A percentile compares a stretch with the other conserved stretches of the same genome.
Evolutionary conservation across 1,284 basidiomycete genomes (phyloP).

Genomic region (Ceratobasidium sp.): DNA sequence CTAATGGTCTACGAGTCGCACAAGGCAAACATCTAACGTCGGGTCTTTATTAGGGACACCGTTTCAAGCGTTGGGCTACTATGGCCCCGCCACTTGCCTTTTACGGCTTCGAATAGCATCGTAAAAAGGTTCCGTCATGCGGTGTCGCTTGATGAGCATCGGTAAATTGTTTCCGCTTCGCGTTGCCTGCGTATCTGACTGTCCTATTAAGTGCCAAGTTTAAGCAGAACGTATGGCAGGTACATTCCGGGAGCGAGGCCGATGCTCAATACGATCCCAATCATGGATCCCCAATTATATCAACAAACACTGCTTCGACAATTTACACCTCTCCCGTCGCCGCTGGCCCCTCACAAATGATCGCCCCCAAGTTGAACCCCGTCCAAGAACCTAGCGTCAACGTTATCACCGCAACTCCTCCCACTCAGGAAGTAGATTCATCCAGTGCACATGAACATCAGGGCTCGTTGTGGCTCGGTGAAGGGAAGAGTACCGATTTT

Average conservation of each 20-base stretch:
- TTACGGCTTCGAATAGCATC: conserved; percentile 50
- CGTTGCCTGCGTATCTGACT: background rate
- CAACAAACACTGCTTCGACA: background rate
- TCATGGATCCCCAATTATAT: conserved; percentile 25
- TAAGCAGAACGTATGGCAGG: conserved; percentile 50
- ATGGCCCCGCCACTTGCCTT: conserved; percentile 49
- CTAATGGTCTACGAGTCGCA: background rate
- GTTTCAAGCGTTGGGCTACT: conserved; percentile 50
- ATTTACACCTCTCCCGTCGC: conserved; percentile 13
- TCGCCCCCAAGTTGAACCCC: background rate
- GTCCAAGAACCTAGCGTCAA: conserved; percentile 24
- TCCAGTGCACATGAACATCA: background rate
- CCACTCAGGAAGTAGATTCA: background rate
- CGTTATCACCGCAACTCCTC: conserved; percentile 25
- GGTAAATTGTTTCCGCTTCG: conserved; percentile 16
- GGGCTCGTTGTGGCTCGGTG: conserved; percentile 1
- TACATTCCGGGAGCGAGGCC: conserved; percentile 6
- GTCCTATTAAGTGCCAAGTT: conserved; percentile 48
- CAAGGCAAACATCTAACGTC: background rate
- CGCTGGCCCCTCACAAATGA: background rate
- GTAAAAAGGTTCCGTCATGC: conserved; percentile 51
- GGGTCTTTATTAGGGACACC: conserved; percentile 49
- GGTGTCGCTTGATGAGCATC: conserved; percentile 50
- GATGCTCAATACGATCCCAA: conserved; percentile 47
- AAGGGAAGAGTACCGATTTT: conserved; percentile 29